Evolutionary conservation across 805 yeast species (phyloP).

Genomic region (Wickerhamia fluorescens): DNA sequence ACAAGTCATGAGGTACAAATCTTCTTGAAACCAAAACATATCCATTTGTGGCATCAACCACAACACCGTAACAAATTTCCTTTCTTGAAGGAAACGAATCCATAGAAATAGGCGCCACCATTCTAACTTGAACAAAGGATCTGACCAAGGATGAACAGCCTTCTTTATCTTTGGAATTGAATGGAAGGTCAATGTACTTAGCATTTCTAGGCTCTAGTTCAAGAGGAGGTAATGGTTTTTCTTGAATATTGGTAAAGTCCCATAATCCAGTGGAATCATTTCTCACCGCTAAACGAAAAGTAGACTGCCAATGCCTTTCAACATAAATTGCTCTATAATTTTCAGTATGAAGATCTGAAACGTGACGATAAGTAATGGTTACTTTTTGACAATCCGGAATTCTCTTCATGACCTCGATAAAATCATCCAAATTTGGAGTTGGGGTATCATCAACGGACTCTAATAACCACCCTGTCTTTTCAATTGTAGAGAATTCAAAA

Average conservation of each 20-base stretch:
- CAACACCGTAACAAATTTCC: slow-evolving; percentile 65
- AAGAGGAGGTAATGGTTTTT: slow-evolving; percentile 54
- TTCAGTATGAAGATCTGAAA: slow-evolving; percentile 74
- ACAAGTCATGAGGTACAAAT: slow-evolving; percentile 74
- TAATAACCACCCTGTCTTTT: slow-evolving; percentile 71
- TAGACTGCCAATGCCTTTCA: slow-evolving; percentile 80
- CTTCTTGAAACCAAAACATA: slow-evolving; percentile 72
- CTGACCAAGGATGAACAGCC: slow-evolving; percentile 51
- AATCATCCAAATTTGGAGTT: slow-evolving; percentile 67
- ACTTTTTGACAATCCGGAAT: slow-evolving; percentile 76
- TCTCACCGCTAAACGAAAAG: slow-evolving; percentile 61
- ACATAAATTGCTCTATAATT: slow-evolving; percentile 58
- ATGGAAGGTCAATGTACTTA: slow-evolving; percentile 61
- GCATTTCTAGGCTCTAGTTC: slow-evolving; percentile 54
- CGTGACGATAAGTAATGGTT: slow-evolving; percentile 64
- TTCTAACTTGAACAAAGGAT: slow-evolving; percentile 66
- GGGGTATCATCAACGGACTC: slow-evolving; percentile 71
- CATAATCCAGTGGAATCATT: slow-evolving; percentile 50
- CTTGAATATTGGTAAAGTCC: slow-evolving; percentile 48
- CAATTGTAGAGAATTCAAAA: slow-evolving; percentile 52
- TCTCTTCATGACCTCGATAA: slow-evolving; percentile 67
- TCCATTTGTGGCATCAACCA: slow-evolving; percentile 75
- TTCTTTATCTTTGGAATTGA: slow-evolving; percentile 35
- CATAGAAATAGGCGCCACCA: slow-evolving; percentile 59
- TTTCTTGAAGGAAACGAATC: slow-evolving; percentile 67